Evolutionary conservation across 768 basidiomycete genomes (phyloP), one percentile per base, ranked within the genome.

Genomic region (Panaeolus papilionaceus): DNA sequence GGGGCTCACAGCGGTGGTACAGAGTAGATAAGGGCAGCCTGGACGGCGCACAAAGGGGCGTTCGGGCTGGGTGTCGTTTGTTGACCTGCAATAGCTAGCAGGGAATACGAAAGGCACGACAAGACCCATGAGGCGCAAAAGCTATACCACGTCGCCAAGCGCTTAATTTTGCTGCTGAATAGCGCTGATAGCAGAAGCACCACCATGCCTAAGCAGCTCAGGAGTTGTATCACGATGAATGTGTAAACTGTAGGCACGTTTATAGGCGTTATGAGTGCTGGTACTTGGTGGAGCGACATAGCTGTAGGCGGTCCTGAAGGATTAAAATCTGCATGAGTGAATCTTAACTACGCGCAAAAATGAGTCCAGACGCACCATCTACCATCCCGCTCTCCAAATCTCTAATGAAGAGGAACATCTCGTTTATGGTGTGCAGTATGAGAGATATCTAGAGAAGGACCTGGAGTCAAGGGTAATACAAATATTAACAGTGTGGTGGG

Each of bases 91-190:
- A 82, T 75, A 38, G 71, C 73, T 26, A 80, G 70, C 20, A 83
- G 68, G 11, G 74, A 71, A 68, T 80, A 81, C 10, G 80, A 80
- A 23, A 77, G n/a, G 42, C 78, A 74, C 20, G 76, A 80, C 4
- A 81, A 62, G 18, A 79, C 73, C 81, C 81, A 83, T 10, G 78
- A 74, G 9, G 74, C 61, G 69, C 77, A 79, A 64, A 81, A 82
- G 71, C 76, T 79, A 67, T 79, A 81, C 75, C 79, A 81, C n/a
- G 78, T 78, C 14, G 77, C 68, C 61, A 78, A 72, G 40, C 81
- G 75, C 39, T 77, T 77, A 20, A 77, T 72, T 11, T 67, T 71
- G 2, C 67, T 69, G 23, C 72, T 77, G 11, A 79, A 58, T 14
- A 74, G 51, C 2, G 79, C 79, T 9, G 78, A 72, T 7, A 76